Evolutionary conservation across 257 asterid species (phyloP).

Genomic region (Apocynum venetum): DNA sequence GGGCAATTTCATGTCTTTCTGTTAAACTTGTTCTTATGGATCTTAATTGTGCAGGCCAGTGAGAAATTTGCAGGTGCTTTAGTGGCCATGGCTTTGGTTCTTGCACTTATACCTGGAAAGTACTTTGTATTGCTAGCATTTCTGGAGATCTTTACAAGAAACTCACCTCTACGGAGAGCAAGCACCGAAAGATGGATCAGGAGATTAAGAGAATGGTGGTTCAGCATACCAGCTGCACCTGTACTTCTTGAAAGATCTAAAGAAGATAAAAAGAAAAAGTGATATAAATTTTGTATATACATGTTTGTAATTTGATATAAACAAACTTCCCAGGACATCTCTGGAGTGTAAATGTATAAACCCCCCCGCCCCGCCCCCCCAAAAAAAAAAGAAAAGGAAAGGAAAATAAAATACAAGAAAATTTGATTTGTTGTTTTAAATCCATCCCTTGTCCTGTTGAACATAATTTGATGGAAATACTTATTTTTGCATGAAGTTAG

Average conservation of each 20-base stretch:
- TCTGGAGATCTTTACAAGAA: slow-evolving; percentile 63
- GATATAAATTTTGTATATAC: slow-evolving; percentile 12
- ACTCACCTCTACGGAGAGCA: slow-evolving; percentile 64
- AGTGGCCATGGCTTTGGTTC: slow-evolving; percentile 43
- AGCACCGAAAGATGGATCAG: slow-evolving; percentile 81
- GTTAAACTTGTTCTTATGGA: not conserved
- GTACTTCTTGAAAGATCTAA: slow-evolving; percentile 53
- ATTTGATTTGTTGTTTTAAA: not conserved
- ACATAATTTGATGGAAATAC: not conserved
- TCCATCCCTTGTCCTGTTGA: not conserved
- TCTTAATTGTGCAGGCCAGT: slow-evolving; percentile 54
- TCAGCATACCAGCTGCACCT: slow-evolving; percentile 94
- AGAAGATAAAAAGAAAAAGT: slow-evolving; percentile 74
- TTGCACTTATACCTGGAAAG: slow-evolving; percentile 56
- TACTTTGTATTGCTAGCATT: slow-evolving; percentile 47
- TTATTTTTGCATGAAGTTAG: not conserved
- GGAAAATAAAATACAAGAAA: not conserved
- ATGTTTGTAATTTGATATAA: not conserved
- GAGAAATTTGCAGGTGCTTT: slow-evolving; percentile 62
- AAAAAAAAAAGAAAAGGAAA: not conserved
- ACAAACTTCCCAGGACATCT: not conserved
- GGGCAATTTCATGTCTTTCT: not conserved
- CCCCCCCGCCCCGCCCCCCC: too few species aligned
- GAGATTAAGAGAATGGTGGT: slow-evolving; percentile 93
- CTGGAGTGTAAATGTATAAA: slow-evolving; percentile 3